Conservation (phyloP, 441 rosid genomes). For the Erodium chrysanthum region DNA sequence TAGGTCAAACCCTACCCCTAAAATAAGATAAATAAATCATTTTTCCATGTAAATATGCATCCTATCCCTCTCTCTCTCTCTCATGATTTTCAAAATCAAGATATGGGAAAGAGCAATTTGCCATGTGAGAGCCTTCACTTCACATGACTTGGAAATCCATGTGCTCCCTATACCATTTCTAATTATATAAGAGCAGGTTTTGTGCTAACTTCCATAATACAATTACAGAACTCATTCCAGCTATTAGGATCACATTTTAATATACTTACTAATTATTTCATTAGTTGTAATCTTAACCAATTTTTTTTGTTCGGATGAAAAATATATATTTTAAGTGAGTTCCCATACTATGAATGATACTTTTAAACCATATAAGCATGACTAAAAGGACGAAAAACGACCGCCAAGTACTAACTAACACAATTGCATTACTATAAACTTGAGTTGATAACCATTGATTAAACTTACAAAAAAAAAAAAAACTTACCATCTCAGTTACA, state of each 20-base stretch:
- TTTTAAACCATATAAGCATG: neutral
- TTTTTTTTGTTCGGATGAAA: too few species aligned
- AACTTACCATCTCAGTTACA: neutral
- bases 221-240: slow-evolving; percentile 7
- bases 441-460: too few species aligned
- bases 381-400: neutral
- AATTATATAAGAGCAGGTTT: neutral
- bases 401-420: too few species aligned
- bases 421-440: too few species aligned
- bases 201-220: neutral
- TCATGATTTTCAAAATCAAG: slow-evolving; percentile 3
- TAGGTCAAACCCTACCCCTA: neutral
- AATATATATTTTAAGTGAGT: too few species aligned
- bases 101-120: slow-evolving; percentile 2
- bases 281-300: too few species aligned
- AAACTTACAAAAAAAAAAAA: neutral
- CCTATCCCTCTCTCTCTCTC: neutral
- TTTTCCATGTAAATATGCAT: neutral
- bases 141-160: slow-evolving; percentile 8
- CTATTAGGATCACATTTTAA: slow-evolving; percentile 3
- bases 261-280: neutral
- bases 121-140: neutral
- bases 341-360: too few species aligned
- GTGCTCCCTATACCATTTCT: neutral
- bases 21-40: neutral